Evolutionary conservation across 805 yeast species (phyloP).

Genomic region (Ogataea pini): DNA sequence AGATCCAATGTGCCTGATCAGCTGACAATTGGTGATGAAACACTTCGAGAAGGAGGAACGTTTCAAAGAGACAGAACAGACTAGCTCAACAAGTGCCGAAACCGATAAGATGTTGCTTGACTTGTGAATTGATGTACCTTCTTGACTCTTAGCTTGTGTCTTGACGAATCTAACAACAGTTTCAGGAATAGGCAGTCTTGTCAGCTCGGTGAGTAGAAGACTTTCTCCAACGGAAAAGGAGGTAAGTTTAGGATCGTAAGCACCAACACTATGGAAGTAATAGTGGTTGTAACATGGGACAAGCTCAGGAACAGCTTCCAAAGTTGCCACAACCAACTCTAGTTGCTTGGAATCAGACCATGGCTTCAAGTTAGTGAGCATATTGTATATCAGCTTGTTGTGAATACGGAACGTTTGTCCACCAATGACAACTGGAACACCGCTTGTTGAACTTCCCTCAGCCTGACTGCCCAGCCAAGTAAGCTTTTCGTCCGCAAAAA

Average conservation of each 20-base stretch:
- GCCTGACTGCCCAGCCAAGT: conserved; percentile 44
- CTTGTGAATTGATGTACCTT: conserved; percentile 1
- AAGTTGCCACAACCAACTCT: conserved; percentile 50
- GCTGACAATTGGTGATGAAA: conserved; percentile 47
- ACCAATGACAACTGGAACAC: conserved; percentile 49
- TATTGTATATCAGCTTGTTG: conserved; percentile 65
- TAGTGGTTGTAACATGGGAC: conserved; percentile 68
- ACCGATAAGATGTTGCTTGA: conserved; percentile 10
- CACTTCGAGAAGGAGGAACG: conserved; percentile 59
- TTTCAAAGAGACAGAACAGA: conserved; percentile 66
- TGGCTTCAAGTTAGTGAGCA: conserved; percentile 70
- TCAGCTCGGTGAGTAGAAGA: conserved; percentile 56
- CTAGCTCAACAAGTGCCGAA: conserved; percentile 48
- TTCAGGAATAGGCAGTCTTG: conserved; percentile 57
- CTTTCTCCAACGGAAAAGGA: conserved; percentile 84
- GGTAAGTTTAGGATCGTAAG: conserved; percentile 75
- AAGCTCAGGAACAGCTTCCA: conserved; percentile 63
- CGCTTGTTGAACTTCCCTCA: conserved; percentile 31
- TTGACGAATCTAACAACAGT: conserved; percentile 23
- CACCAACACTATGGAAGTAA: conserved; percentile 58
- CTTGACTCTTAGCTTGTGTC: conserved; percentile 5
- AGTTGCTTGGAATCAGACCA: conserved; percentile 74
- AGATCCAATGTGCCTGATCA: conserved; percentile 64
- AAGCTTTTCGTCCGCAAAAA: conserved; percentile 44
- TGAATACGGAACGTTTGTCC: conserved; percentile 56